Evolutionary conservation across 805 yeast genomes (phyloP).

Genomic region (Metschnikowia henanensis): DNA sequence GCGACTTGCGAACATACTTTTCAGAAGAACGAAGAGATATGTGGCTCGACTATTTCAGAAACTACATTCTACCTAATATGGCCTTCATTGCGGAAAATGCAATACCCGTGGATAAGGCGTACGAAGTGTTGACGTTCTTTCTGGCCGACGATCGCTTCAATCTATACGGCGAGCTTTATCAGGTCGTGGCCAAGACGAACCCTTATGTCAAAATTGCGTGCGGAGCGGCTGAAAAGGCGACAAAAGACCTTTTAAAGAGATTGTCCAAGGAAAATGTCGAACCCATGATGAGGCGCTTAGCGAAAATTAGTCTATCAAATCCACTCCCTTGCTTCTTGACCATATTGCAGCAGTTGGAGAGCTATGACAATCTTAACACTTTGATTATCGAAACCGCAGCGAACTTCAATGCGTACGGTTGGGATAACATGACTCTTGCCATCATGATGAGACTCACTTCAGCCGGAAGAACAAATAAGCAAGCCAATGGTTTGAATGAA

Average conservation of each 20-base stretch:
- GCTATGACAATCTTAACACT: conserved; percentile 80
- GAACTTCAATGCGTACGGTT: conserved; percentile 71
- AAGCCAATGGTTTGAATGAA: conserved; percentile 77
- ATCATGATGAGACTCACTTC: conserved; percentile 66
- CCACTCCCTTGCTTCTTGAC: conserved; percentile 78
- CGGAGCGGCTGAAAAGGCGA: conserved; percentile 71
- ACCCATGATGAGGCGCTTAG: conserved; percentile 69
- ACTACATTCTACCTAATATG: conserved; percentile 64
- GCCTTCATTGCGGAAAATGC: conserved; percentile 55
- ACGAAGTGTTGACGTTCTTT: conserved; percentile 49
- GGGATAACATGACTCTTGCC: conserved; percentile 82
- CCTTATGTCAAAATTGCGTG: conserved; percentile 57
- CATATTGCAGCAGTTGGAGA: conserved; percentile 79
- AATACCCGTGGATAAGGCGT: conserved; percentile 60
- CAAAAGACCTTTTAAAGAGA: conserved; percentile 76
- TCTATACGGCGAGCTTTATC: conserved; percentile 76
- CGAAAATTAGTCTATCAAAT: conserved; percentile 69
- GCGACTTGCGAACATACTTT: conserved; percentile 28
- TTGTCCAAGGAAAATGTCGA: conserved; percentile 77
- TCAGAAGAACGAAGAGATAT: conserved; percentile 15
- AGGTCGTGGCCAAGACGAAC: conserved; percentile 54
- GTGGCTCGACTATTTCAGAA: conserved; percentile 65
- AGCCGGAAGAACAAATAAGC: conserved; percentile 63
- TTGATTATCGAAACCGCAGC: conserved; percentile 78
- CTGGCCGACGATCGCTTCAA: conserved; percentile 67